phyloP scores from a whole-genome alignment of 1,284 basidiomycete genomes.

The Cutaneotrichosporon curvatum region DNA sequence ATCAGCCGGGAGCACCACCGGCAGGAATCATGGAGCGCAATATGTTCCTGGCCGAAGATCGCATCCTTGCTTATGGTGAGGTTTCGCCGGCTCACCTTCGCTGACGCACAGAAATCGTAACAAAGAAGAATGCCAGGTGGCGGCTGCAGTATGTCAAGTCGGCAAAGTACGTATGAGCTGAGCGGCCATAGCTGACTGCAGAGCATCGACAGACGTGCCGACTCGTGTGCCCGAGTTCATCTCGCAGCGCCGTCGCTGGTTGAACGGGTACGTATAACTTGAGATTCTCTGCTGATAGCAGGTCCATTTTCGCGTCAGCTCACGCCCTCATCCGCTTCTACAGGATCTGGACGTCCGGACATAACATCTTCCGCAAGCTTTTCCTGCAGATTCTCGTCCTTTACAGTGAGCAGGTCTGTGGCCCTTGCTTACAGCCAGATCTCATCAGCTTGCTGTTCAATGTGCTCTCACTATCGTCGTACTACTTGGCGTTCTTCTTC shows the following conservation, averaged over 20 bases:
- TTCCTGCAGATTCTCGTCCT: conserved; percentile 57
- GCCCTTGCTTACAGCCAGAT: neutral
- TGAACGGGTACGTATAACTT: conserved; percentile 57
- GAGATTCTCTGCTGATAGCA: neutral
- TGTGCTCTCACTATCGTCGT: conserved; percentile 67
- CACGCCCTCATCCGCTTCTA: conserved; percentile 79
- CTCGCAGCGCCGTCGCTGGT: conserved; percentile 80
- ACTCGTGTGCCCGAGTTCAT: conserved; percentile 72
- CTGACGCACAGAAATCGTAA: conserved; percentile 33
- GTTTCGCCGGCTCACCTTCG: conserved; percentile 2
- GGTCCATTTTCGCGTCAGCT: conserved; percentile 57
- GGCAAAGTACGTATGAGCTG: conserved; percentile 58
- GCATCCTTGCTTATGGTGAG: conserved; percentile 39
- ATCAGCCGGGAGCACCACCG: conserved; percentile 34
- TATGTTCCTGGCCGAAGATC: conserved; percentile 71
- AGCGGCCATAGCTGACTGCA: neutral
- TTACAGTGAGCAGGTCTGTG: conserved; percentile 37
- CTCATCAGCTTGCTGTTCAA: conserved; percentile 40
- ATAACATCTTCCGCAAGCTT: conserved; percentile 76
- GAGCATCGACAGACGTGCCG: conserved; percentile 65
- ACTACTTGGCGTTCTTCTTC: conserved; percentile 45
- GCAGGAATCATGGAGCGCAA: conserved; percentile 57
- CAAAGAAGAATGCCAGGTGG: conserved; percentile 43
- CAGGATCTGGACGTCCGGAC: conserved; percentile 84
- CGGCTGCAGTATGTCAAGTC: conserved; percentile 85